phyloP scores from a whole-genome alignment of 2,329 filamentous ascomycete species.

The Teratosphaeria zuluensis region DNA sequence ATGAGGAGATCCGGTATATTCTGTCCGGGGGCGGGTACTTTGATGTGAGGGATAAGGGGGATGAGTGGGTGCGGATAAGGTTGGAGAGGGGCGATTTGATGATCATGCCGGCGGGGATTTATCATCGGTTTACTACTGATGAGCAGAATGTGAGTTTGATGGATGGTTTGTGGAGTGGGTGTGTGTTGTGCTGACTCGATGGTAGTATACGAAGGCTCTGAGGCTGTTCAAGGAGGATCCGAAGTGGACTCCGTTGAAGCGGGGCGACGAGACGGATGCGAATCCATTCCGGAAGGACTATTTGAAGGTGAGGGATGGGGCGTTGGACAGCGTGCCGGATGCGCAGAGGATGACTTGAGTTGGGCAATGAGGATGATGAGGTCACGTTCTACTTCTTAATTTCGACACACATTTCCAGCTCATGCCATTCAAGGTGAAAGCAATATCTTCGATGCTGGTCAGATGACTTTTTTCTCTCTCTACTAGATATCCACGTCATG shows the following conservation, averaged over 20 bases:
- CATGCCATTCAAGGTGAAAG: background rate
- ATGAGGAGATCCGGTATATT: constrained; percentile 96
- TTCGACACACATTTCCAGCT: background rate
- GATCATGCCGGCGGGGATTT: constrained; percentile 88
- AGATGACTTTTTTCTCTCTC: background rate
- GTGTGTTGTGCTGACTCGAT: constrained; percentile 11
- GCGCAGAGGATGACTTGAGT: background rate
- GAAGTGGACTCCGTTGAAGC: constrained; percentile 93
- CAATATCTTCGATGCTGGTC: background rate
- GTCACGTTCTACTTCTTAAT: background rate
- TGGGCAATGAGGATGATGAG: background rate
- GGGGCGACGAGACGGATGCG: constrained; percentile 62
- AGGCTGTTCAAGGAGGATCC: constrained; percentile 96
- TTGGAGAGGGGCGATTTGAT: constrained; percentile 84
- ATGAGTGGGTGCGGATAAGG: constrained; percentile 81
- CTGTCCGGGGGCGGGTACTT: constrained; percentile 83
- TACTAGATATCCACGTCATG: background rate
- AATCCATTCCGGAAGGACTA: constrained; percentile 77
- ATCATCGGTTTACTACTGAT: constrained; percentile 95
- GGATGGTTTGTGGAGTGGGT: background rate
- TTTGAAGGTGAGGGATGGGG: constrained; percentile 34
- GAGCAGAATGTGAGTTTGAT: constrained; percentile 64
- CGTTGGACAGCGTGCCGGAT: background rate
- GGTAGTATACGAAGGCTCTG: constrained; percentile 88
- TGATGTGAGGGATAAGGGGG: constrained; percentile 72